Evolutionary conservation across 2,329 filamentous ascomycete genomes (phyloP).

Genomic region (Nigrospora oryzae): DNA sequence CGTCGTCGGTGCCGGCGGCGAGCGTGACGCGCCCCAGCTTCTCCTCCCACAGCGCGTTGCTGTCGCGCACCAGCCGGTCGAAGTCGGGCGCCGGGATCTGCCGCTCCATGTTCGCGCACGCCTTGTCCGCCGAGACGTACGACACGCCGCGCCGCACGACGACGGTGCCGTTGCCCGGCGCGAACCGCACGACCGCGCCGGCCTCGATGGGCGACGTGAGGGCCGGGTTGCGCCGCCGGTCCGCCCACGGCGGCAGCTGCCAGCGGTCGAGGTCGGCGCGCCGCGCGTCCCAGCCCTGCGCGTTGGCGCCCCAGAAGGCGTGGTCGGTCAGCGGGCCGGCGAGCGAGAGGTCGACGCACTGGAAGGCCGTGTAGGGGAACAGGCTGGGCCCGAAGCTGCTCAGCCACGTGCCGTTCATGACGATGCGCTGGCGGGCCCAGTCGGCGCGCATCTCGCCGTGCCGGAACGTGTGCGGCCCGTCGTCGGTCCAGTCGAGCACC

Average conservation of each 20-base stretch:
- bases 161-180: background rate
- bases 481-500: background rate
- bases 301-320: background rate
- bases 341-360: background rate
- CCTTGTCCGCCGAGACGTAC: background rate
- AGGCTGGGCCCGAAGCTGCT: background rate
- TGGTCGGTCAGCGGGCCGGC: background rate
- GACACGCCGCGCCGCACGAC: background rate
- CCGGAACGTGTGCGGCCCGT: background rate
- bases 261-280: background rate
- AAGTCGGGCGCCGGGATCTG: background rate
- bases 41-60: background rate
- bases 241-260: background rate
- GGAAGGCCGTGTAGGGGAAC: background rate
- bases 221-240: background rate
- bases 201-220: background rate
- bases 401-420: slow-evolving; percentile 1
- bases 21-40: background rate
- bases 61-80: background rate
- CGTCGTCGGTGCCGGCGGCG: background rate
- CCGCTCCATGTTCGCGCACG: slow-evolving; percentile 1
- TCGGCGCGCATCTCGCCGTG: background rate
- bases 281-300: background rate
- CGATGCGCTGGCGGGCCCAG: background rate
- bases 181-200: background rate